A percentile compares a stretch with the other conserved stretches of the same genome.
phyloP scores from a whole-genome alignment of 2,329 filamentous ascomycete species.

The Colletotrichum acutatum region DNA sequence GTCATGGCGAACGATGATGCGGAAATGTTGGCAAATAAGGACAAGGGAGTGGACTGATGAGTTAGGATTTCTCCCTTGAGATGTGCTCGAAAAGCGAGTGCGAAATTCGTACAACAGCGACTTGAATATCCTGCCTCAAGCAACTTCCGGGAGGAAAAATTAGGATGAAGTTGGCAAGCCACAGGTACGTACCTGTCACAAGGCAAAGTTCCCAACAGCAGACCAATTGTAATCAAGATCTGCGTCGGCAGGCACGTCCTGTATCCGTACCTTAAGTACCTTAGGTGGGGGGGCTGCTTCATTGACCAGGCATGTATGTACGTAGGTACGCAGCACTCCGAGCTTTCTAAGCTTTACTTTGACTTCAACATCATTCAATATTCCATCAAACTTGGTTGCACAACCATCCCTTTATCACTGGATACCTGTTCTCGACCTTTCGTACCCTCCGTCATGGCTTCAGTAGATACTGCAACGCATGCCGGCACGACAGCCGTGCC shows the following conservation, averaged over 20 bases:
- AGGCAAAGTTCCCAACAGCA: not conserved
- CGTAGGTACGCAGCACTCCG: not conserved
- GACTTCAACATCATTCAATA: not conserved
- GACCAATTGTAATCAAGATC: conserved; percentile 5
- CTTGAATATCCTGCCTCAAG: not conserved
- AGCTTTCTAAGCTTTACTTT: not conserved
- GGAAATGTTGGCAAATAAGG: not conserved
- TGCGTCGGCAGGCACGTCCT: not conserved
- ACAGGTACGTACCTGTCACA: conserved; percentile 13
- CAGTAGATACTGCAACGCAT: not conserved
- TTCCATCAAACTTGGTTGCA: not conserved
- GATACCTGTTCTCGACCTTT: not conserved
- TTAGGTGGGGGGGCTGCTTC: not conserved
- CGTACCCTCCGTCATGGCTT: conserved; percentile 10
- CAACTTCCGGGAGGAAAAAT: not conserved
- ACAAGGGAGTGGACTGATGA: not conserved
- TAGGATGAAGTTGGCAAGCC: conserved; percentile 10
- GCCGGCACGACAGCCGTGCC: not conserved
- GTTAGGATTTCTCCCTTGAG: too few relatives aligned
- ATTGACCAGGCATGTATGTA: not conserved
- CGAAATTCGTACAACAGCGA: not conserved
- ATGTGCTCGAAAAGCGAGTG: not conserved
- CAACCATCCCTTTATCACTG: not conserved
- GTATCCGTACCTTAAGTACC: not conserved
- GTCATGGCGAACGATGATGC: conserved; percentile 27